Evolutionary conservation across 192 early-diverging fungal species (phyloP).

Genomic region (Tieghemiomyces parasiticus): DNA sequence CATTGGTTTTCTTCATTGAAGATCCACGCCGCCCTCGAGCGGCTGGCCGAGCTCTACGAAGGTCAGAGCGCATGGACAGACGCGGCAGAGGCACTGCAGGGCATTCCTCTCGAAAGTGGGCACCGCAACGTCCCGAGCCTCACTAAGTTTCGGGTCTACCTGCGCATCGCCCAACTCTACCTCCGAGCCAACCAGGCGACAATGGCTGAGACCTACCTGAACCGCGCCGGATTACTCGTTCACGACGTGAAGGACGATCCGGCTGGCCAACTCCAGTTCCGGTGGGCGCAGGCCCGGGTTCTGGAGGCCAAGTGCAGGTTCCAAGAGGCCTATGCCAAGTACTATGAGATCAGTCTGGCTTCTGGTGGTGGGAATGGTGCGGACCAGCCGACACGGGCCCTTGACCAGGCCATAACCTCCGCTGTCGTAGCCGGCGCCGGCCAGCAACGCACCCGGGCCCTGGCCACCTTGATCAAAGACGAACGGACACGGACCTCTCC

Average conservation of each 20-base stretch:
- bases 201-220: constrained; percentile 66
- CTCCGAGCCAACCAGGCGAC: constrained; percentile 71
- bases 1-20: too few relatives aligned
- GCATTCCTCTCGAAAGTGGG: constrained; percentile 81
- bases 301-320: constrained; percentile 76
- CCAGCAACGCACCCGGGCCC: constrained; percentile 67
- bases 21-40: constrained; percentile 55
- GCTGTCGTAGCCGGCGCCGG: constrained; percentile 85
- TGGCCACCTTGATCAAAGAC: constrained; percentile 85
- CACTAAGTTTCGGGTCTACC: constrained; percentile 65
- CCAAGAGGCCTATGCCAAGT: constrained; percentile 68
- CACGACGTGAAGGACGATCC: constrained; percentile 30
- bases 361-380: background rate
- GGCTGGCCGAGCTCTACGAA: constrained; percentile 59
- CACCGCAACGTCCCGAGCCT: constrained; percentile 49
- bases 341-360: constrained; percentile 71
- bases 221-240: constrained; percentile 62
- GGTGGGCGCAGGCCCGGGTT: constrained; percentile 66
- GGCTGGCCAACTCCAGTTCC: constrained; percentile 33
- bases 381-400: background rate
- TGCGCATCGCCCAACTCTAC: constrained; percentile 71
- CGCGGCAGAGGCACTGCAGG: constrained; percentile 73
- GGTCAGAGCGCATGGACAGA: constrained; percentile 63
- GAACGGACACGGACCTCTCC: constrained; percentile 70
- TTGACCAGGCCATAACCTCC: constrained; percentile 58